Conservation (phyloP, 352 stramenopile genomes). For the Paralagenidium karlingii region DNA sequence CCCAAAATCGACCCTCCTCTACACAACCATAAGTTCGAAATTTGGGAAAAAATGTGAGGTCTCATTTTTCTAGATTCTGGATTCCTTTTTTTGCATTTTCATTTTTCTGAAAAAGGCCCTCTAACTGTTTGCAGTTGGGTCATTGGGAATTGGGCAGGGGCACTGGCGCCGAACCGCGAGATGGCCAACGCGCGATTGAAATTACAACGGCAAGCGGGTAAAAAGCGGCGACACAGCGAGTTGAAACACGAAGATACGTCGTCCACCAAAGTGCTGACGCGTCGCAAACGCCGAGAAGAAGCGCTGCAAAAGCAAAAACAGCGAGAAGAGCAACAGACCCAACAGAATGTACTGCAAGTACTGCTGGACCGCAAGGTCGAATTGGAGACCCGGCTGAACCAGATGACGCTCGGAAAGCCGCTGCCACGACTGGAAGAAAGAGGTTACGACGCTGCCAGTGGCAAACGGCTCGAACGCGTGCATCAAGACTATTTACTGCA, state of each 20-base stretch:
- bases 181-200: constrained; percentile 73
- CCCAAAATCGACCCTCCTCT: too few relatives aligned
- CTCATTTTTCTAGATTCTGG: background rate
- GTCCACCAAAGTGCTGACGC: constrained; percentile 16
- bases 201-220: constrained; percentile 23
- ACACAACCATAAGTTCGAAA: too few relatives aligned
- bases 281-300: constrained; percentile 4
- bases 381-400: constrained; percentile 22
- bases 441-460: constrained; percentile 18
- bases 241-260: constrained; percentile 3
- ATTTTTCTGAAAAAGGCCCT: background rate
- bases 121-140: background rate
- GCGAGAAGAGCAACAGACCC: constrained; percentile 4
- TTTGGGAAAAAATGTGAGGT: too few relatives aligned
- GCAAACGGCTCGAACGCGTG: constrained; percentile 16
- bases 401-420: constrained; percentile 33
- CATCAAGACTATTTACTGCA: constrained; percentile 72
- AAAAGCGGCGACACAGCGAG: constrained; percentile 13
- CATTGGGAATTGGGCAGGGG: background rate
- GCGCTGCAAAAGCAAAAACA: background rate
- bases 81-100: background rate
- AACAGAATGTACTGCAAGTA: constrained; percentile 10
- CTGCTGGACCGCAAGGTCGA: constrained; percentile 24
- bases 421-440: constrained; percentile 17
- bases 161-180: background rate